Percentiles rank a stretch among this genome's conserved stretches.
phyloP scores from a whole-genome alignment of 768 basidiomycete species.

The Cubamyces lactineus region DNA sequence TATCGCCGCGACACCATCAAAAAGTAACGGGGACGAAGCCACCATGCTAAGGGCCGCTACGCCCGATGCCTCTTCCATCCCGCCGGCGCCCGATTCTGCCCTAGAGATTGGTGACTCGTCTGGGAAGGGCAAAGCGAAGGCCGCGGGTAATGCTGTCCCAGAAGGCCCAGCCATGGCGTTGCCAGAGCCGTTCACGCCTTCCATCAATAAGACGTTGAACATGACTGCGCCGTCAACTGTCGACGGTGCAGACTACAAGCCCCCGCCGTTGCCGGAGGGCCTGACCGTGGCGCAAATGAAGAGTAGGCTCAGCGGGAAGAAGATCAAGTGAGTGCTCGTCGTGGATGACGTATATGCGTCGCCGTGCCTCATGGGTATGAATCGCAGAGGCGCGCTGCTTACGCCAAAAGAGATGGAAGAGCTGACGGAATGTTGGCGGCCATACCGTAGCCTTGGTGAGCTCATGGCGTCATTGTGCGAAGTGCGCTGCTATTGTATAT shows the following conservation, averaged over 20 bases:
- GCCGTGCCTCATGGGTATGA: slow-evolving; percentile 9
- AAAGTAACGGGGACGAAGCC: background rate
- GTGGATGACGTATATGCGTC: background rate
- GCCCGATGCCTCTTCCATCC: slow-evolving; percentile 27
- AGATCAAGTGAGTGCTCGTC: slow-evolving; percentile 59
- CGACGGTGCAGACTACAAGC: slow-evolving; percentile 4
- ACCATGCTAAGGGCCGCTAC: slow-evolving; percentile 19
- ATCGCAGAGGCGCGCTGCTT: slow-evolving; percentile 64
- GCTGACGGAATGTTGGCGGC: slow-evolving; percentile 76
- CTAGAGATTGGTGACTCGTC: slow-evolving; percentile 18
- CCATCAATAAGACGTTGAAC: slow-evolving; percentile 58
- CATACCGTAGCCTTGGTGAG: slow-evolving; percentile 80
- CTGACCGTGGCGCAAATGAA: slow-evolving; percentile 60
- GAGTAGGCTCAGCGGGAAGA: slow-evolving; percentile 66
- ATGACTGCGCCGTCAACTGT: slow-evolving; percentile 34
- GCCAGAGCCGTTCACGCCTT: slow-evolving; percentile 69
- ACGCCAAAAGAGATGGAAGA: slow-evolving; percentile 83
- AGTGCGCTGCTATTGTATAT: slow-evolving; percentile 2
- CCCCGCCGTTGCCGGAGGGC: slow-evolving; percentile 57
- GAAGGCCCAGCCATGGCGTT: slow-evolving; percentile 31
- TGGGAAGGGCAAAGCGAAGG: slow-evolving; percentile 29
- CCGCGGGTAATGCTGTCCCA: slow-evolving; percentile 3
- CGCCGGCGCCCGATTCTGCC: slow-evolving; percentile 24
- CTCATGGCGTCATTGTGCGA: slow-evolving; percentile 11
- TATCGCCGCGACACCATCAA: slow-evolving; percentile 13